Conservation (phyloP, 2,329 filamentous ascomycete genomes). For the Exophiala bonariae region DNA sequence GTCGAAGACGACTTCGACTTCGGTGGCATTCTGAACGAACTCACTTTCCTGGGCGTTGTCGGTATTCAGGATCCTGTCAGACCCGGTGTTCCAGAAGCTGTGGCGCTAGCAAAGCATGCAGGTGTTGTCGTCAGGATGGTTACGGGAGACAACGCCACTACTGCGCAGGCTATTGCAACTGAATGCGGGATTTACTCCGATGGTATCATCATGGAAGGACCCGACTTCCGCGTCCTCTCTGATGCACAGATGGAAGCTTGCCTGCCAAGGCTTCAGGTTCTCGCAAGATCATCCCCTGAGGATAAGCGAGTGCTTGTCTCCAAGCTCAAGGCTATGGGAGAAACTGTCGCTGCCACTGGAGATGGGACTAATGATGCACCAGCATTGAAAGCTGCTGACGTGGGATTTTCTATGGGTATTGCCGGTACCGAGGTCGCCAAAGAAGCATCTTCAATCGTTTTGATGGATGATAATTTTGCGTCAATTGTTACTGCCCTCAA, state of each 20-base stretch:
- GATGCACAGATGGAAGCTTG: slow-evolving; percentile 65
- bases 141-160: slow-evolving; percentile 78
- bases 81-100: slow-evolving; percentile 69
- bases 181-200: slow-evolving; percentile 74
- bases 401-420: slow-evolving; percentile 87
- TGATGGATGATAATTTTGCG: slow-evolving; percentile 85
- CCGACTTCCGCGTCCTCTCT: slow-evolving; percentile 72
- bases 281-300: slow-evolving; percentile 72
- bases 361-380: slow-evolving; percentile 84
- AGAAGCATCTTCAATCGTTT: slow-evolving; percentile 79
- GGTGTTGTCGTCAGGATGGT: slow-evolving; percentile 84
- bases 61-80: slow-evolving; percentile 82
- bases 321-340: slow-evolving; percentile 68
- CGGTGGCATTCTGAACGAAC: slow-evolving; percentile 65
- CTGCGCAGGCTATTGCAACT: slow-evolving; percentile 73
- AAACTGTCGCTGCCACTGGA: slow-evolving; percentile 82
- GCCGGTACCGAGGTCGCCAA: slow-evolving; percentile 81
- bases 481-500: slow-evolving; percentile 83
- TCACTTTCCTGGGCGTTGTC: slow-evolving; percentile 69
- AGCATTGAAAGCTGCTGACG: slow-evolving; percentile 76
- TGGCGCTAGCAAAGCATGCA: slow-evolving; percentile 70
- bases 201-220: slow-evolving; percentile 73
- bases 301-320: slow-evolving; percentile 74
- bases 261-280: slow-evolving; percentile 68
- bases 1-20: slow-evolving; percentile 62